These are phyloP conservation scores for Ustilago tritici DNA, from an alignment of 1,284 basidiomycete genomes.

Conservation along the genomic window DNA sequence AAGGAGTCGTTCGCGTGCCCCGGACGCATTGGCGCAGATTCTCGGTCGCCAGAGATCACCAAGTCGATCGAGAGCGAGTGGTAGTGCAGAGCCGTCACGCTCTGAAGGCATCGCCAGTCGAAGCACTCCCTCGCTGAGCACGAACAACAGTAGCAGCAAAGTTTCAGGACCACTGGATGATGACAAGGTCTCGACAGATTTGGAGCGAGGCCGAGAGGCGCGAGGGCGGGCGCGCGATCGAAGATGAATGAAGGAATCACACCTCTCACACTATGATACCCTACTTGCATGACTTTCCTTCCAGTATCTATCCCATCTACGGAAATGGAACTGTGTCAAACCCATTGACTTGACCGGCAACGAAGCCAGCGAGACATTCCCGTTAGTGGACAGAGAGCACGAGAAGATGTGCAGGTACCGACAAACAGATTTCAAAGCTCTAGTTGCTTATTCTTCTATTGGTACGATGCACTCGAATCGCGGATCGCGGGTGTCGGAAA, in stretches of 20 bases:
- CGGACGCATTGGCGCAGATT: constrained; percentile 52
- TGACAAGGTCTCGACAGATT: constrained; percentile 13
- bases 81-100: constrained; percentile 5
- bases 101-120: constrained; percentile 4
- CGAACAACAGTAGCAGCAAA: constrained; percentile 1
- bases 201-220: constrained; percentile 24
- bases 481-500: constrained; percentile 16
- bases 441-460: not conserved
- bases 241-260: constrained; percentile 5
- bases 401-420: no score
- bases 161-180: not conserved
- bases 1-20: constrained; percentile 48
- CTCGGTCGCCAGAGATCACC: constrained; percentile 38
- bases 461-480: not conserved
- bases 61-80: constrained; percentile 32
- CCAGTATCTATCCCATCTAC: not conserved
- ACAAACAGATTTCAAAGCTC: not conserved
- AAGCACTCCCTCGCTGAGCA: not conserved
- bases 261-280: constrained; percentile 11
- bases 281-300: not conserved
- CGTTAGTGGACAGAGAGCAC: no score
- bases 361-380: no score
- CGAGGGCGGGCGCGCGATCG: constrained; percentile 38
- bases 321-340: not conserved
- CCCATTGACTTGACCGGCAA: not conserved